Conservation (phyloP, 768 basidiomycete genomes). For the Paxillus involutus region DNA sequence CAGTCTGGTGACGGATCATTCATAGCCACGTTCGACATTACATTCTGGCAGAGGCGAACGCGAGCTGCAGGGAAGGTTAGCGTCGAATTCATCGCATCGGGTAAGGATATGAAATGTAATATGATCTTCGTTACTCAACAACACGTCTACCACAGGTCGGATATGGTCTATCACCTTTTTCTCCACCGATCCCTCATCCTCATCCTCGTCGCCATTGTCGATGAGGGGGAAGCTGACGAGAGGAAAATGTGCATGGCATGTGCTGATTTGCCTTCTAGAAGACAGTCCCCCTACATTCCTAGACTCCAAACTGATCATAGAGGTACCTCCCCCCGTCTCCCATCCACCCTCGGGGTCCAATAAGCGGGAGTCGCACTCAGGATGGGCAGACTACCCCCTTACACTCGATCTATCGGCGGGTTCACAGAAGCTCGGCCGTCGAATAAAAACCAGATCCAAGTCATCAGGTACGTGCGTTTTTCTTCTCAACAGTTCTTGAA, state of each 20-base stretch:
- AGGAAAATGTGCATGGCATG: constrained; percentile 30
- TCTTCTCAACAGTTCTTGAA: background rate
- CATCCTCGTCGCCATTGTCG: background rate
- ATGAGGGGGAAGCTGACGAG: constrained; percentile 8
- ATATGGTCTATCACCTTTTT: constrained; percentile 28
- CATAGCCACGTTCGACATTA: constrained; percentile 48
- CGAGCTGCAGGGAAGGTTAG: constrained; percentile 52
- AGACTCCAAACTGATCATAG: no score
- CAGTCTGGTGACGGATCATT: constrained; percentile 52
- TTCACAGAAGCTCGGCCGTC: background rate
- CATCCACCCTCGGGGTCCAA: no score
- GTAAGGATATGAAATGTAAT: background rate
- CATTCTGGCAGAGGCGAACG: constrained; percentile 70
- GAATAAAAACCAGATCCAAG: no score
- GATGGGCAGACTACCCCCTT: no score
- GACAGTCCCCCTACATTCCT: no score
- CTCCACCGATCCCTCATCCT: no score
- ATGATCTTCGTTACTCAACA: background rate
- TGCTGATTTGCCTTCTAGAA: constrained; percentile 50
- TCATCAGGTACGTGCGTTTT: background rate
- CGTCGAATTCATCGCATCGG: constrained; percentile 65
- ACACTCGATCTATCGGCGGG: background rate
- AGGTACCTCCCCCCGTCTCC: no score
- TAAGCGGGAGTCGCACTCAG: no score
- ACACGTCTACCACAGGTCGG: constrained; percentile 9